phyloP scores from a whole-genome alignment of 2,329 filamentous ascomycete species.

The Ophiostoma montium region DNA sequence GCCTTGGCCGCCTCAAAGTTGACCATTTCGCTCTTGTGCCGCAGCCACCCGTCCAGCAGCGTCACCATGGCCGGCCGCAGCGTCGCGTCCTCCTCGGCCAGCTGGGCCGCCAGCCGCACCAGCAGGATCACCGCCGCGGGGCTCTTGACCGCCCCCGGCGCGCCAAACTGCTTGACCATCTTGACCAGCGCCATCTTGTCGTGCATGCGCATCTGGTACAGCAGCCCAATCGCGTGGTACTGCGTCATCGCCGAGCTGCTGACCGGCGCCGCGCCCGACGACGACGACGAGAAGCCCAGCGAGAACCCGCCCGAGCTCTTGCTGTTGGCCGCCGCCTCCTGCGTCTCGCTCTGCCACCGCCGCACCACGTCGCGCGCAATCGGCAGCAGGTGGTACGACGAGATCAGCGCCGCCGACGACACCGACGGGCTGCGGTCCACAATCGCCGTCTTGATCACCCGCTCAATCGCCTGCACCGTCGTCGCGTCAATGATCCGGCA shows the following conservation, averaged over 20 bases:
- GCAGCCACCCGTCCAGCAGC: conserved; percentile 87
- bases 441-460: conserved; percentile 97
- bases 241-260: conserved; percentile 96
- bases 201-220: conserved; percentile 96
- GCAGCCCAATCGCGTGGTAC: conserved; percentile 91
- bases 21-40: conserved; percentile 98
- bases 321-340: conserved; percentile 80
- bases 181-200: conserved; percentile 98
- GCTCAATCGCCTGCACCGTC: conserved; percentile 93
- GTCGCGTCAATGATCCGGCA: conserved; percentile 95
- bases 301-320: conserved; percentile 87
- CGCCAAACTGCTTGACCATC: conserved; percentile 99
- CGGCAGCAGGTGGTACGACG: conserved; percentile 92
- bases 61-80: conserved; percentile 94
- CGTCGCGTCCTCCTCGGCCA: conserved; percentile 83
- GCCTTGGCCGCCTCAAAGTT: conserved; percentile 98
- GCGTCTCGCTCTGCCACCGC: conserved; percentile 97
- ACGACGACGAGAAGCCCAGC: conserved; percentile 83
- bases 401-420: conserved; percentile 87
- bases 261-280: conserved; percentile 47
- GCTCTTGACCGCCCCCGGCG: conserved; percentile 84
- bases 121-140: conserved; percentile 86
- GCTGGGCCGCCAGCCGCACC: conserved; percentile 79
- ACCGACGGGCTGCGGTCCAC: conserved; percentile 98
- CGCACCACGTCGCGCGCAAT: conserved; percentile 90